phyloP scores from a whole-genome alignment of 352 stramenopile species.

The Pythium oligandrum region DNA sequence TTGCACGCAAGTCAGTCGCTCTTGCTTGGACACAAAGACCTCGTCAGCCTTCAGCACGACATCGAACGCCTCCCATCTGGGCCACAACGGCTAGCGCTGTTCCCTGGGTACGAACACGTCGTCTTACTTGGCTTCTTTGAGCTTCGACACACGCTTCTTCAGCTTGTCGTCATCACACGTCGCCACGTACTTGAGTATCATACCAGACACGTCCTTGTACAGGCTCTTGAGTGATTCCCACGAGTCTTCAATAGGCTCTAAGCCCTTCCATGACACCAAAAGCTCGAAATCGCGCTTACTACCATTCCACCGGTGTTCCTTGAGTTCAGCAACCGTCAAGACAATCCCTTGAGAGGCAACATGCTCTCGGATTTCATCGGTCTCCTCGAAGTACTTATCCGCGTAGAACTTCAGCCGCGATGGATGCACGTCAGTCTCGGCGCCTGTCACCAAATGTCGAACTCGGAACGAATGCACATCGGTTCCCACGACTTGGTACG shows the following conservation, averaged over 20 bases:
- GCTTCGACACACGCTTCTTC: constrained; percentile 12
- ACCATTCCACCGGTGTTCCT: constrained; percentile 4
- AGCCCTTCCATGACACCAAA: constrained; percentile 6
- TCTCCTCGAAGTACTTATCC: constrained; percentile 18
- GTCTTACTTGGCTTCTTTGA: too few relatives aligned
- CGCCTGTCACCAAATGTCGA: constrained; percentile 14
- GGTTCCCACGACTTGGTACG: constrained; percentile 16
- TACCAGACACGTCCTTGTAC: not conserved
- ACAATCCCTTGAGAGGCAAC: constrained; percentile 16
- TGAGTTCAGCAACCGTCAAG: constrained; percentile 6
- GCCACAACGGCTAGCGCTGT: too few relatives aligned
- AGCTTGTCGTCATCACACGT: not conserved
- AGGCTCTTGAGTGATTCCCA: constrained; percentile 6
- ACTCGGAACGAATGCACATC: constrained; percentile 21
- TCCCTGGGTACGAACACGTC: too few relatives aligned
- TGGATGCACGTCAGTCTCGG: constrained; percentile 18
- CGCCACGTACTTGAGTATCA: not conserved
- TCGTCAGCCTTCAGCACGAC: too few relatives aligned
- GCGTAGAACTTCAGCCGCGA: constrained; percentile 29
- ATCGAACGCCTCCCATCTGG: too few relatives aligned
- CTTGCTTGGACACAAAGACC: too few relatives aligned
- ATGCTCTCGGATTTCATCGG: constrained; percentile 21
- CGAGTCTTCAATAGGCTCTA: constrained; percentile 9
- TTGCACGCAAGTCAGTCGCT: too few relatives aligned
- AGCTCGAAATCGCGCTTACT: not conserved